Evolutionary conservation across 208 protist genomes (phyloP).

Genomic region (Leishmania braziliensis): DNA sequence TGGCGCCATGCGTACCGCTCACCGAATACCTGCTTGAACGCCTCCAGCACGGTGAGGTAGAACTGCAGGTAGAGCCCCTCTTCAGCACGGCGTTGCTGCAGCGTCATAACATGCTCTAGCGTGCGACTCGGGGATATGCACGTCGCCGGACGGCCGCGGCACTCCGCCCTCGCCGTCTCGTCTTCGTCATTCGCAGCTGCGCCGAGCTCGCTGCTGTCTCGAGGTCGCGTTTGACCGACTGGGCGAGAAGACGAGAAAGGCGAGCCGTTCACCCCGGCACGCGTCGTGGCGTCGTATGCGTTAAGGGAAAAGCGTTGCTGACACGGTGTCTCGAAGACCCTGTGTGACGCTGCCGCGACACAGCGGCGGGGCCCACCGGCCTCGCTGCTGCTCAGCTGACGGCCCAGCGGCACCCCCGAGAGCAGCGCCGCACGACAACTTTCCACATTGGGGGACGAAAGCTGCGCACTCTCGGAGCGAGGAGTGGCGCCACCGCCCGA

Average conservation of each 20-base stretch:
- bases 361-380: background rate
- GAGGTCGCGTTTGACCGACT: background rate
- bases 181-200: background rate
- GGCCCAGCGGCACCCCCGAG: background rate
- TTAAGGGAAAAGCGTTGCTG: constrained; percentile 2
- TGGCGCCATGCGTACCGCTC: constrained; percentile 74
- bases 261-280: background rate
- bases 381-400: background rate
- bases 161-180: background rate
- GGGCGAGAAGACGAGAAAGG: background rate
- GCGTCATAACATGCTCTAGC: constrained; percentile 47
- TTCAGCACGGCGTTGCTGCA: constrained; percentile 32
- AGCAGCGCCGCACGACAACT: background rate
- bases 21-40: constrained; percentile 76
- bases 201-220: background rate
- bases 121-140: constrained; percentile 55
- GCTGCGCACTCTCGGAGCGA: background rate
- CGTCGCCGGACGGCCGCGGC: constrained; percentile 23
- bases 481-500: background rate
- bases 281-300: background rate
- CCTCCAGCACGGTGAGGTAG: constrained; percentile 52
- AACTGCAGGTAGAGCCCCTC: constrained; percentile 59
- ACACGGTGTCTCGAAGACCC: background rate
- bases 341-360: too few species aligned
- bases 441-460: background rate